Evolutionary conservation across 768 basidiomycete species (phyloP), one percentile per base, ranked within the genome.

Genomic region (Trametes cingulata): DNA sequence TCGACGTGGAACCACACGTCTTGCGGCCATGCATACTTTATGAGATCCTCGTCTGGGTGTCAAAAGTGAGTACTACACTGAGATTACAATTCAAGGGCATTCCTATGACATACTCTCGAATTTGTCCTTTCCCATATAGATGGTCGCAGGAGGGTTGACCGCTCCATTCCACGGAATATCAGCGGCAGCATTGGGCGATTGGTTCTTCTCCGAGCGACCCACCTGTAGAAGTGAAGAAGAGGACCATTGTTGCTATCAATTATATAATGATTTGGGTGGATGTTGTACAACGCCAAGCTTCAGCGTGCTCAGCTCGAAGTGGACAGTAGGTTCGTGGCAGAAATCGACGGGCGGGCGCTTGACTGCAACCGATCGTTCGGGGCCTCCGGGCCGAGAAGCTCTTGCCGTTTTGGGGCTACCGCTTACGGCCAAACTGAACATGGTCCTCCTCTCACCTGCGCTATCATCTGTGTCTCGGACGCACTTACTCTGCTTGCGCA

Each of bases 111-210:
- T 68, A 94, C 92, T 94, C 78, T 97, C 93, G 61, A 94, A 88
- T 77, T 99, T 98, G 82, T 99, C 96, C 71, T 85, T 86, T 27
- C 96, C 95, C 95, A 98, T 97, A 74, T 96, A 98, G 57, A 98
- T 77, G 25, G 76, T 83, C 8, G 80, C 85, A 0, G 90, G 77
- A 1, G 93, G 91, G 45, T 83, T 72, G 15, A 78, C 74, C 46
- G 76, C 90, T 92, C 63, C 12, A 19, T 48, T 12, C 4, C 12
- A 9, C 9, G 10, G 8, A 29, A 61, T 60, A 25, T 35, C 3
- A 45, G 33, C n/a, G 17, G n/a, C 7, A 6, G 24, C n/a, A 39
- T 12, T 39, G 15, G 15, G n/a, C 29, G 25, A 42, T 36, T 17
- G 25, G 20, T 12, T 10, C 15, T 42, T 8, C 17, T 27, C 39